These are phyloP conservation scores for Emergomyces pasteurianus DNA, from an alignment of 2,329 filamentous ascomycete genomes.

Conservation along the genomic window DNA sequence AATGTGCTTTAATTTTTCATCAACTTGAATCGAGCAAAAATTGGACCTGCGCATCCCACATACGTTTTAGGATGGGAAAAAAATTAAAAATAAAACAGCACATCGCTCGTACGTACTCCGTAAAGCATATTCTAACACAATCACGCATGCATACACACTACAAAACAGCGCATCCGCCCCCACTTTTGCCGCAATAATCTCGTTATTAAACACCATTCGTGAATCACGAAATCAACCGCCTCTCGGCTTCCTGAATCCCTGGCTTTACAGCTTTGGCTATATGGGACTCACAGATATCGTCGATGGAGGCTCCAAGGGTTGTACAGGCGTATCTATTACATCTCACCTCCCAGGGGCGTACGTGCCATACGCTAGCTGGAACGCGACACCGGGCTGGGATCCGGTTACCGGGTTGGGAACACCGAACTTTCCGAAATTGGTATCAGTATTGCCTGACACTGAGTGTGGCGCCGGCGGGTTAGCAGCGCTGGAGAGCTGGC, in stretches of 20 bases:
- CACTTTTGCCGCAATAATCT: slow-evolving; percentile 50
- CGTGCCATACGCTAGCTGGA: slow-evolving; percentile 39
- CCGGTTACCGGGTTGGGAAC: slow-evolving; percentile 36
- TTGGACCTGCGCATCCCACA: background rate
- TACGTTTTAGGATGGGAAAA: background rate
- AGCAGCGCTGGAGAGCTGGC: background rate
- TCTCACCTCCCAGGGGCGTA: slow-evolving; percentile 17
- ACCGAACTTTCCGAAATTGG: slow-evolving; percentile 16
- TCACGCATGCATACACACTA: background rate
- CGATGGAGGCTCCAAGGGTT: slow-evolving; percentile 36
- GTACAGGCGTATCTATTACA: slow-evolving; percentile 21
- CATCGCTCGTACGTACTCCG: too few species aligned
- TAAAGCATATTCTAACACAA: background rate
- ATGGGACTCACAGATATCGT: slow-evolving; percentile 38
- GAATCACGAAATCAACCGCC: slow-evolving; percentile 41
- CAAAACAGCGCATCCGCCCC: slow-evolving; percentile 45
- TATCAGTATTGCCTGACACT: slow-evolving; percentile 6
- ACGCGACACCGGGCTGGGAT: slow-evolving; percentile 40
- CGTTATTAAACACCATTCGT: slow-evolving; percentile 52
- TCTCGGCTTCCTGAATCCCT: slow-evolving; percentile 52
- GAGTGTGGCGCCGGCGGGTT: too few species aligned
- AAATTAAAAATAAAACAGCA: too few species aligned
- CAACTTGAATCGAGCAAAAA: background rate
- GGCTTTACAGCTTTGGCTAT: slow-evolving; percentile 40
- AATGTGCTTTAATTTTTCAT: background rate